A percentile compares a stretch with the other conserved stretches of the same genome.
Conservation (phyloP, 1,284 basidiomycete genomes). For the Takashimella tepidaria region DNA sequence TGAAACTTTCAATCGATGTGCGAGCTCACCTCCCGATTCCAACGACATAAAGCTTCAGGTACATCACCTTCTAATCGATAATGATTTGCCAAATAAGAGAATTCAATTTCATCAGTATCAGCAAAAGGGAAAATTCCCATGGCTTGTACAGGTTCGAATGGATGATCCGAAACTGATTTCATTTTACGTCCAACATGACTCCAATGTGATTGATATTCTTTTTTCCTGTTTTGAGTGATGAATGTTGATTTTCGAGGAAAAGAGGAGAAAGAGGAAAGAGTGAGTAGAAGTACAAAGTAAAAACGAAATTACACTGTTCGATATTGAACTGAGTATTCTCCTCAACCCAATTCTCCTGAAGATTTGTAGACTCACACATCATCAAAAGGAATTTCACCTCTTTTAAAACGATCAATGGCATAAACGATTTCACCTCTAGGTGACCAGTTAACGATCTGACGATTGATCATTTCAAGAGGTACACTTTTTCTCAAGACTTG, state of each 20-base stretch:
- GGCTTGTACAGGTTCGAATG: constrained; percentile 41
- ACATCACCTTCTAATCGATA: constrained; percentile 61
- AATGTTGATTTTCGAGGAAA: no score
- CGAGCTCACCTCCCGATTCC: constrained; percentile 45
- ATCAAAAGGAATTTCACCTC: constrained; percentile 75
- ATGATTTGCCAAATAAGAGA: constrained; percentile 60
- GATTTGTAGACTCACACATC: constrained; percentile 59
- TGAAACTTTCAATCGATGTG: no score
- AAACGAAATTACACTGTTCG: no score
- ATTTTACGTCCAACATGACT: constrained; percentile 34
- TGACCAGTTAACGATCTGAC: constrained; percentile 65
- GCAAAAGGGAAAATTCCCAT: constrained; percentile 28
- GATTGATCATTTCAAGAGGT: constrained; percentile 64
- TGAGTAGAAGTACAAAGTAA: neutral
- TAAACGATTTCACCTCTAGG: constrained; percentile 64
- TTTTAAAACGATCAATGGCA: constrained; percentile 56
- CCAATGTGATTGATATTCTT: constrained; percentile 50
- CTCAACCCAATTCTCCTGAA: neutral
- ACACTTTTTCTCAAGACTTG: constrained; percentile 15
- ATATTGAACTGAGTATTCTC: no score
- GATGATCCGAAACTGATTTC: constrained; percentile 41
- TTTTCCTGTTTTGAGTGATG: constrained; percentile 49
- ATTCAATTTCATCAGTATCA: constrained; percentile 52
- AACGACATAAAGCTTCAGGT: constrained; percentile 50
- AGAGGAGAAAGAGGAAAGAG: neutral